Base-by-base conservation (phyloP, 2,329 filamentous ascomycete species). In the Trichoderma oligosporum region DNA sequence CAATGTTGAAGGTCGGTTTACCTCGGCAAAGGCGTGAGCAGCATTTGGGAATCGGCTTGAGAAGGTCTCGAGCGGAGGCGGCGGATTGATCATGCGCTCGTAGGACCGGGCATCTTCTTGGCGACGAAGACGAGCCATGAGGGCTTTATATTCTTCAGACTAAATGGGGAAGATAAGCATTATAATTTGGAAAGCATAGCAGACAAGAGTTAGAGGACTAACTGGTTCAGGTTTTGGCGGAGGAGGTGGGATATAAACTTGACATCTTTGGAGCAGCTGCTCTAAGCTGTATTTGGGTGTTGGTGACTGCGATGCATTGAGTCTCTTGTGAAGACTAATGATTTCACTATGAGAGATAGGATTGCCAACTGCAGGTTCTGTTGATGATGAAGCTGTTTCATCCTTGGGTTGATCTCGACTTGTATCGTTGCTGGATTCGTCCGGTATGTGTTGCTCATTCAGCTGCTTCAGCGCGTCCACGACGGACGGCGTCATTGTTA, bases 61-160 rank as follows among this genome's bases (percentile, higher is more conserved):
- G 65, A 88, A 86, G 16, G 81, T 79, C 62, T 88, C 84, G 60
- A 76, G 68, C 1, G 75, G 70, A 1, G 78, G 71, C 2, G 76
- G 73, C 1, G 86, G 83, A 61, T 86, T 85, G 49, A 87, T 74
- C 85, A 97, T 91, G 67, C 86, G 84, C 63, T 90, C 82, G 76
- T 97, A 99, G 52, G 84, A 81, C 60, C 87, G 84, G 63, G 85
- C 82, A 76, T 97, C 92, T 74, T 93, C 88, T 66, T 94, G 86
- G 60, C 82, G 84, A 61, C 91, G 89, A 18, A 99, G 83, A 14
- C 87, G 85, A 22, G 85, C 85, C 91, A 97, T 97, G 1, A 96
- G 78, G 6, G 86, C 87, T 70, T 90, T 89, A 75, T 93, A 97
- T 73, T 96, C 88, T 7, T 85, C 76, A 1, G 87, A 87, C 84